Evolutionary conservation across 805 yeast species (phyloP), one percentile per base, ranked within the genome.

Genomic region (Candida alai): DNA sequence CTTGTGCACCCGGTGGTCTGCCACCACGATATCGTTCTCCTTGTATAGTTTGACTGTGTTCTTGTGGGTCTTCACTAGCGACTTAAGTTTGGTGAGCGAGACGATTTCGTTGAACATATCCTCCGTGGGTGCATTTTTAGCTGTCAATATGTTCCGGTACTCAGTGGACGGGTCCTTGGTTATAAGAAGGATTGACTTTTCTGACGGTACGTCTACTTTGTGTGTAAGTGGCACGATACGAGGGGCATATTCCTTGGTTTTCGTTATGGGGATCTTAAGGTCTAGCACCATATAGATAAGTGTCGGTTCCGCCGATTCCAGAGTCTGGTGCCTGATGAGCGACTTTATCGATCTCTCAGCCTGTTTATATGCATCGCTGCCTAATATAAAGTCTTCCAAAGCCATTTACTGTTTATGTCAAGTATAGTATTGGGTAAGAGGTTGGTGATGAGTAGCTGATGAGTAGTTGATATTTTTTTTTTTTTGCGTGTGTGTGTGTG

Each of bases 101-200:
- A 77, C 60, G 16, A 85, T 75, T 19, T 77, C 77, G 28, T 72
- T 70, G 53, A 84, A 82, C 12, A 56, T 51, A 37, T 80, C 84
- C 34, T 78, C 76, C 0, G 88, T 79, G 2, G 73, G 67, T 1
- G 76, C 62, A 12, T 67, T 75, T 37, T 70, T 68, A 19, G 58
- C 60, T 5, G 67, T 62, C 4, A 84, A 52, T 4, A 69, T 65
- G 8, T 62, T 64, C 22, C 78, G 63, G 47, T 76, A 84, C 5
- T 68, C 64, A 4, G 73, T 62, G 4, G 80, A 73, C 1, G 90
- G 89, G 49, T 85, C 93, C 43, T 81, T 84, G 6, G 90, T 81
- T 10, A 86, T 68, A 13, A 86, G 62, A 4, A 84, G 51, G 4
- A 83, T 69, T 15, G 76, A 61, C 32, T 71, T 61, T 14, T 72